These are phyloP conservation scores for Penicilliopsis zonata DNA, from an alignment of 495 filamentous ascomycete species.

Conservation along the genomic window DNA sequence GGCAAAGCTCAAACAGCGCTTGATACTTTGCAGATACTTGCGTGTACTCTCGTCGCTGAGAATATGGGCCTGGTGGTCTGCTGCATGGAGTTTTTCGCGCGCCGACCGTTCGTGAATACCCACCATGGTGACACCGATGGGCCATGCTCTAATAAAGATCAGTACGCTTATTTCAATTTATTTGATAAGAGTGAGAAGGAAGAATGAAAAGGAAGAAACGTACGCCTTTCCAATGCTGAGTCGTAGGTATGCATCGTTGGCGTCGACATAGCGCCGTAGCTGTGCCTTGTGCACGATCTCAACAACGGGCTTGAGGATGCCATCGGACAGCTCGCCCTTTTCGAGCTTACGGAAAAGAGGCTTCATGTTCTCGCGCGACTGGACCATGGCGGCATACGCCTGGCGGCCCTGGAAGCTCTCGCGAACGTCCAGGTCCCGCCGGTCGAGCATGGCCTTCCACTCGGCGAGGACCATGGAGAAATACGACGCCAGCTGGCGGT, in stretches of 20 bases:
- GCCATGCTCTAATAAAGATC: constrained; percentile 57
- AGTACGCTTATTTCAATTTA: constrained; percentile 5
- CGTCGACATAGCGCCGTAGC: constrained; percentile 83
- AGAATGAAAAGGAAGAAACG: constrained; percentile 9
- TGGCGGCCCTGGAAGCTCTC: constrained; percentile 65
- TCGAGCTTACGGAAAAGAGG: constrained; percentile 90
- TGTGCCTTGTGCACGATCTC: constrained; percentile 91
- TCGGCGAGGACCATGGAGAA: constrained; percentile 86
- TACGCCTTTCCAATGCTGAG: constrained; percentile 93
- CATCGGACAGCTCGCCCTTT: constrained; percentile 61
- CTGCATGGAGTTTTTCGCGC: constrained; percentile 85
- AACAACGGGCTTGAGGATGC: constrained; percentile 71
- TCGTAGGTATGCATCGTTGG: constrained; percentile 87
- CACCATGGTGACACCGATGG: constrained; percentile 98
- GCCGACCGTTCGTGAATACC: constrained; percentile 96
- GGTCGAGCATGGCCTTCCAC: constrained; percentile 70
- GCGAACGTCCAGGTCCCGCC: constrained; percentile 48
- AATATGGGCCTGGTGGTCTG: constrained; percentile 83
- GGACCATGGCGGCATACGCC: constrained; percentile 66
- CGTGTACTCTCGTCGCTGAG: constrained; percentile 92
- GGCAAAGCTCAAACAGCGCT: constrained; percentile 90
- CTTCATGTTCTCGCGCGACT: constrained; percentile 72
- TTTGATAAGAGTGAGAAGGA: not conserved
- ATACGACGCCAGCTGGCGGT: constrained; percentile 80
- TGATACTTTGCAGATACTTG: constrained; percentile 96